A percentile compares a stretch with the other conserved stretches of the same genome.
phyloP scores from a whole-genome alignment of 108 stramenopile species.

The Fragilariopsis cylindrus region DNA sequence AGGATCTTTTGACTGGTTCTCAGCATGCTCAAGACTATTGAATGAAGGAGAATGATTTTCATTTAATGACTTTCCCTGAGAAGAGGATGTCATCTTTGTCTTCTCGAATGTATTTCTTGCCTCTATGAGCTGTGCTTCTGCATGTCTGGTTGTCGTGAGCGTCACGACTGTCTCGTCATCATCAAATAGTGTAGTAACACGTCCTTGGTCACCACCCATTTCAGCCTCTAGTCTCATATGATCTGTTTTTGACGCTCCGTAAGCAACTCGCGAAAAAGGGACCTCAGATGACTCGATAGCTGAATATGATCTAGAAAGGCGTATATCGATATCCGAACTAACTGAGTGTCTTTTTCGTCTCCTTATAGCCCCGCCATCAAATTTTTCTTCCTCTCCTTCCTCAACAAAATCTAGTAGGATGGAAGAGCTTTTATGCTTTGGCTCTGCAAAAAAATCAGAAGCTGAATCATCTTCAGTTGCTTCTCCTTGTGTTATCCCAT shows the following conservation, averaged over 20 bases:
- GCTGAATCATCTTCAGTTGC: constrained; percentile 18
- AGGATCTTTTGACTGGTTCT: not conserved
- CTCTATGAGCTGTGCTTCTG: constrained; percentile 17
- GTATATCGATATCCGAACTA: constrained; percentile 30
- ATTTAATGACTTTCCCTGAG: constrained; percentile 1
- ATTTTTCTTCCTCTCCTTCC: constrained; percentile 18
- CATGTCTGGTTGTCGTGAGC: constrained; percentile 34
- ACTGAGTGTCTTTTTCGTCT: constrained; percentile 27
- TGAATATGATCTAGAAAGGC: constrained; percentile 37
- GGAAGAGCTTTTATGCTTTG: not conserved
- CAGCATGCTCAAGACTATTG: not conserved
- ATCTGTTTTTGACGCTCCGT: constrained; percentile 80
- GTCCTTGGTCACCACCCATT: constrained; percentile 17
- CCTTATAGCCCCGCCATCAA: constrained; percentile 37
- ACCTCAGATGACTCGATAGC: constrained; percentile 32
- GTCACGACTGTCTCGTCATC: constrained; percentile 88
- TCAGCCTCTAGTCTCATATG: constrained; percentile 75
- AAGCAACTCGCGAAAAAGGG: constrained; percentile 71
- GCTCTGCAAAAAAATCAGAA: constrained; percentile 5
- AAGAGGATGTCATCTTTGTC: constrained; percentile 11
- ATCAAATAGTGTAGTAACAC: constrained; percentile 49
- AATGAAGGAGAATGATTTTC: not conserved
- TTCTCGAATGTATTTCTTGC: constrained; percentile 28
- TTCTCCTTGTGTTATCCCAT: constrained; percentile 1
- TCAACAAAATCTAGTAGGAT: not conserved